Base-by-base conservation (phyloP, 805 yeast species). In the Lachancea quebecensis region DNA sequence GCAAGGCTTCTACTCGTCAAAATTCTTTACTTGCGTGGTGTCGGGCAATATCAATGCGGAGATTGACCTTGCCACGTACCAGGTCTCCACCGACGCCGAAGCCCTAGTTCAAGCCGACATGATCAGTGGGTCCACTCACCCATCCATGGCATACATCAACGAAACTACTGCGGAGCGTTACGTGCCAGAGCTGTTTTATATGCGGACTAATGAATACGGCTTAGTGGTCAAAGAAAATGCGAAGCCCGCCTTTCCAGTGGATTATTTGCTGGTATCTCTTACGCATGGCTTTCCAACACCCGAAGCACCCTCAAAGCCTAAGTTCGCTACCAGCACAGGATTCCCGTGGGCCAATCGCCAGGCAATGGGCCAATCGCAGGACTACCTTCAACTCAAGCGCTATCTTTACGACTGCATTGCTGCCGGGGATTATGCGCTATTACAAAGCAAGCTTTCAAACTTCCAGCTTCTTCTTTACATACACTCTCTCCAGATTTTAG, bases 131-230 rank as follows among this genome's bases (percentile, higher is more conserved):
- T 85, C 95, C 1, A 86, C 96, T 0, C 91, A 89, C 59, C 97
- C 99, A 0, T 80, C 89, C 16, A 79, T 83, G 71, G 81, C 91
- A 60, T 83, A 79, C 54, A 81, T 93, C 51, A 84, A 86, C 58
- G 82, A 79, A 27, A 81, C 87, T n/a, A 77, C 78, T 35, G 72
- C 75, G 15, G 74, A 72, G 9, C 74, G 96, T 45, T 93, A 91
- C 55, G 98, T 93, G 12, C 99, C 99, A 0, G 99, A 93, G 50
- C 83, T 93, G 21, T 85, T 86, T 58, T 93, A 84, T 71, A 79
- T 81, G 64, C 81, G 78, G 60, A 75, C 78, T 48, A 93, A 93
- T 60, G 97, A 93, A 66, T 93, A 93, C 66, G 86, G 86, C 3
- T 69, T 88, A 28, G 80, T 87, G 32, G 95, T 93, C n/a, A 88